These are phyloP conservation scores for Cajanus cajan DNA, from an alignment of 306 rosid species.

Conservation along the genomic window DNA sequence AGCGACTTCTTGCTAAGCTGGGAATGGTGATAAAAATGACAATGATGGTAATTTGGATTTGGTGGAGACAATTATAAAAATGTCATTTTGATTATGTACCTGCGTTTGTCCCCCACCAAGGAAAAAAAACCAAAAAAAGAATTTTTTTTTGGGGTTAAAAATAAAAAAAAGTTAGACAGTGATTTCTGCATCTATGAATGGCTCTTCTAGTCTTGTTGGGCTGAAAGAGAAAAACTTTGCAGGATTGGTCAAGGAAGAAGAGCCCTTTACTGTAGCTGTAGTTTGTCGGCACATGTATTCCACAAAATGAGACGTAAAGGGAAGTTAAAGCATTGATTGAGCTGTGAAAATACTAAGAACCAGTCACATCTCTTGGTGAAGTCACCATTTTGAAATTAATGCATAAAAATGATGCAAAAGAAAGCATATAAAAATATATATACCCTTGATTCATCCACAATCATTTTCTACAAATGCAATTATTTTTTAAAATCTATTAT, in stretches of 20 bases:
- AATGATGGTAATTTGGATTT: constrained; percentile 12
- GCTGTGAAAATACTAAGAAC: background rate
- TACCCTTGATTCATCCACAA: no score
- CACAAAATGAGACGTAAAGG: background rate
- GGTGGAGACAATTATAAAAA: constrained; percentile 3
- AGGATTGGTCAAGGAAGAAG: background rate
- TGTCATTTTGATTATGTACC: background rate
- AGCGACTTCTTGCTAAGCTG: background rate
- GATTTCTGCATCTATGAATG: background rate
- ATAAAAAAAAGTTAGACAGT: background rate
- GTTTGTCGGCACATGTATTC: constrained; percentile 10
- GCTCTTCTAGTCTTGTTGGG: background rate
- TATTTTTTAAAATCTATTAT: background rate
- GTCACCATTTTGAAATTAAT: background rate
- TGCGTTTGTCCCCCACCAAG: background rate
- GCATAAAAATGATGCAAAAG: background rate
- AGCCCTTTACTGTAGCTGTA: background rate
- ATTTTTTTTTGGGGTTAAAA: background rate
- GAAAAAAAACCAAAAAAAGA: background rate
- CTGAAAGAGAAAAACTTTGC: background rate
- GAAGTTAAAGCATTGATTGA: constrained; percentile 7
- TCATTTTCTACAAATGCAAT: background rate
- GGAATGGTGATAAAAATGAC: constrained; percentile 1
- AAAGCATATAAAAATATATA: background rate
- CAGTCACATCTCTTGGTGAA: background rate